Evolutionary conservation across 352 stramenopile species (phyloP), one percentile per base, ranked within the genome.

Genomic region (Phytopythium oedochilum): DNA sequence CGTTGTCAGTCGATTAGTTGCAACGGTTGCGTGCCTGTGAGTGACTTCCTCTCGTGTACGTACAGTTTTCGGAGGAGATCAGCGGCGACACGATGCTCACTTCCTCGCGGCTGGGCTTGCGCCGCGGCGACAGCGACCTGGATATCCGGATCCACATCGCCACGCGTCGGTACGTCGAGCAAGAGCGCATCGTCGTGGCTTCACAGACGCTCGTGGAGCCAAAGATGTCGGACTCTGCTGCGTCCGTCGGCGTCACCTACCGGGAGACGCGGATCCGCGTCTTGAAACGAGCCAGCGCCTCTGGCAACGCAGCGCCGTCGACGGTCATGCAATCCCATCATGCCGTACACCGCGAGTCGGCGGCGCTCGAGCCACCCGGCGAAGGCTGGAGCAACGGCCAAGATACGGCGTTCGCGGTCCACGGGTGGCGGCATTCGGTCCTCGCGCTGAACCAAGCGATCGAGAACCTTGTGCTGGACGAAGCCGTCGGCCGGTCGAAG

Each of bases 391-490:
- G 18, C 34, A 53, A 66, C 3, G 64, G 67, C 22, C 46, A 71
- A 36, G 64, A 29, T 17, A 69, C 52, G 7, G 57, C 45, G 0
- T 47, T 56, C 18, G 64, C 64, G 0, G 61, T 60, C 17, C 46
- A 80, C 49, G 60, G 71, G 44, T 65, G 61, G 65, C 56, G 67
- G 2, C 52, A 32, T 3, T 60, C 57, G 12, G 46, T 68, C 25
- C n/a, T 61, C n/a, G 63, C 60, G 29, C 75, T 66, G 35, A 72
- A 70, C 49, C 68, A 74, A 38, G 68, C 73, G 34, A 70, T 78
- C 25, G 71, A 81, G 46, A 81, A 81, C 40, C 54, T 81, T 7
- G 34, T 81, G 10, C 64, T 81, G 26, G 61, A 78, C 17, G 65
- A 70, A 5, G 52, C 58, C 0, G 59, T 68, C 31, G 42, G 26